A percentile compares a stretch with the other conserved stretches of the same genome.
Evolutionary conservation across 129 eudicot species (phyloP).

Genomic region (Apium graveolens): DNA sequence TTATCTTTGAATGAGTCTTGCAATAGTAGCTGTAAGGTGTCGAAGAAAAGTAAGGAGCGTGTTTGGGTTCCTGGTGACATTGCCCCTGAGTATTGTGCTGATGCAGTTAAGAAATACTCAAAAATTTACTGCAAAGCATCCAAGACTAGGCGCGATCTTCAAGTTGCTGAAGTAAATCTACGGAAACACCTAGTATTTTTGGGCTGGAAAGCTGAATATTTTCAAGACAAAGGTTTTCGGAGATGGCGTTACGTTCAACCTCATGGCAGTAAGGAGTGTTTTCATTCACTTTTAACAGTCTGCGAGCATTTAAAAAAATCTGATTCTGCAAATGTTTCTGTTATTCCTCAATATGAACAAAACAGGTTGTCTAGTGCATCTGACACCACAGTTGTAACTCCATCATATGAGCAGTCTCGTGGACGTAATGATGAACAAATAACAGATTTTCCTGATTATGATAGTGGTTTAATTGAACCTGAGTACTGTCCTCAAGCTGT

Average conservation of each 20-base stretch:
- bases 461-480: slow-evolving; percentile 23
- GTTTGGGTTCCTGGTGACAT: slow-evolving; percentile 23
- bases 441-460: slow-evolving; percentile 12
- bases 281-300: slow-evolving; percentile 31
- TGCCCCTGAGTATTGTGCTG: slow-evolving; percentile 37
- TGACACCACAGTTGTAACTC: neutral
- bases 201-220: slow-evolving; percentile 56
- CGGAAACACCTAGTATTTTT: slow-evolving; percentile 50
- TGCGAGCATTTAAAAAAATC: slow-evolving; percentile 19
- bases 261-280: slow-evolving; percentile 26
- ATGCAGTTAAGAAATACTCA: slow-evolving; percentile 27
- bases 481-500: slow-evolving; percentile 52
- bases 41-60: neutral
- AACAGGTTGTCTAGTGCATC: slow-evolving; percentile 3
- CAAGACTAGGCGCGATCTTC: neutral
- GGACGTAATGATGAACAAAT: neutral
- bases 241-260: slow-evolving; percentile 38
- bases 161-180: slow-evolving; percentile 12
- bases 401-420: slow-evolving; percentile 10
- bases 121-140: neutral
- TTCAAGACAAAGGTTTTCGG: neutral
- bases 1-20: slow-evolving; percentile 8
- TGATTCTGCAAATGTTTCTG: slow-evolving; percentile 8
- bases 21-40: slow-evolving; percentile 7
- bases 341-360: slow-evolving; percentile 7